Evolutionary conservation across 1,284 basidiomycete species (phyloP), one percentile per base, ranked within the genome.

Genomic region (Albatrellus sp.): DNA sequence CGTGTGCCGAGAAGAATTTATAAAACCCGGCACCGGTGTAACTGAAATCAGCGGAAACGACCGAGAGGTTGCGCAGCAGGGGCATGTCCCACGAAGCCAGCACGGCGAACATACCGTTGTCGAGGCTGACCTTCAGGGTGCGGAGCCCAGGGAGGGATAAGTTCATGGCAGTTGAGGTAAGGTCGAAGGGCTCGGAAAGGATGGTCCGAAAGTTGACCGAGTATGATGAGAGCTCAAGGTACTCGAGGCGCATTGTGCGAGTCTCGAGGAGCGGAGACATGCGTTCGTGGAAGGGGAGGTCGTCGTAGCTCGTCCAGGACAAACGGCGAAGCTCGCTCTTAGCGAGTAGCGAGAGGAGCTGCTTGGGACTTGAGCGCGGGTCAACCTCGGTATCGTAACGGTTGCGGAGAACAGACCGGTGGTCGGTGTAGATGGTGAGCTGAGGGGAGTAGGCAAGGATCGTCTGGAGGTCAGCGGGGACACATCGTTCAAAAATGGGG

Each of bases 271-370:
- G 65, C 0, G 74, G 73, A 1, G 70, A 68, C 55, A 79, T 69
- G 17, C 73, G 69, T 14, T 70, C 62, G 42, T 75, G 74, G 48
- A 80, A 77, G 0, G 71, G 69, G 1, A 73, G 64, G 46, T 82
- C 75, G 50, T 77, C 78, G 52, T 84, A 83, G 54, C 74, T 80
- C 35, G 79, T 84, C 70, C 78, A 81, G 19, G 72, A 75, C 16
- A 84, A 62, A 30, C 74, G 64, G 12, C 73, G 68, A 30, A 85
- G 45, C 40, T 61, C 61, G 44, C 65, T 71, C 44, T 67, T 64
- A 3, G 74, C 69, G 39, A 82, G 69, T 11, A 75, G 68, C 13
- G 65, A 68, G 29, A 82, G 68, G 46, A 84, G 66, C 46, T 72
- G 63, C 52, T 74, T 63, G 2, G 75, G 67, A 14, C 69, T 68